Conservation (phyloP, 2,329 filamentous ascomycete species). For the Chaetomium sp. region DNA sequence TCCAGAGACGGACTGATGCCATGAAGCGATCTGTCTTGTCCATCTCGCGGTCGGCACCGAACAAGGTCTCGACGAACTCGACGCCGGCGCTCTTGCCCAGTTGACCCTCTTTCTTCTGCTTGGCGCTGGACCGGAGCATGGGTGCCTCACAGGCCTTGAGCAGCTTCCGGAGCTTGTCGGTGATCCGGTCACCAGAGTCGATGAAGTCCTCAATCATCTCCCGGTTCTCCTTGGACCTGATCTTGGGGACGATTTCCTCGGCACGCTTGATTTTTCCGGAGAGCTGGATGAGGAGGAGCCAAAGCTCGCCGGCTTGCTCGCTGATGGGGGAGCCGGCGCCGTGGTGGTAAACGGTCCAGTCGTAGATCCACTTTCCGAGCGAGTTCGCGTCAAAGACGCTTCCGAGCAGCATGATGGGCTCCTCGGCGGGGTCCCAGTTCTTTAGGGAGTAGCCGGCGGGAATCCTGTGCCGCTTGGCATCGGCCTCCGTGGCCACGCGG, state of each 20-base stretch:
- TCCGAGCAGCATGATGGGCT: slow-evolving; percentile 89
- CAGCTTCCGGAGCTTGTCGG: slow-evolving; percentile 79
- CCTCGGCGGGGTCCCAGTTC: slow-evolving; percentile 95
- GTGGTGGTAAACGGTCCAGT: slow-evolving; percentile 95
- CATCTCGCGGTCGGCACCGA: slow-evolving; percentile 86
- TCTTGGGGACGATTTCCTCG: slow-evolving; percentile 72
- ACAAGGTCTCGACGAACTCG: slow-evolving; percentile 95
- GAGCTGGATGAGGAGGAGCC: slow-evolving; percentile 91
- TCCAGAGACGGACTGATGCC: slow-evolving; percentile 84
- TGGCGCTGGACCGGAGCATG: slow-evolving; percentile 74
- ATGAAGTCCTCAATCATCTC: slow-evolving; percentile 91
- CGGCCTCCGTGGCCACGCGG: slow-evolving; percentile 58
- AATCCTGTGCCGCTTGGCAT: slow-evolving; percentile 70
- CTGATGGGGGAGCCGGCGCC: slow-evolving; percentile 80
- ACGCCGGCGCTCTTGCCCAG: slow-evolving; percentile 91
- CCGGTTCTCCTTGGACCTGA: slow-evolving; percentile 71
- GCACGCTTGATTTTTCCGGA: slow-evolving; percentile 92
- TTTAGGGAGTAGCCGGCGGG: slow-evolving; percentile 91
- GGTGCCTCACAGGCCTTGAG: slow-evolving; percentile 90
- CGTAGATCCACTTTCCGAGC: slow-evolving; percentile 98
- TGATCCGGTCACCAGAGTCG: slow-evolving; percentile 82
- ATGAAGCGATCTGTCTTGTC: slow-evolving; percentile 92
- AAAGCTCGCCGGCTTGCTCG: slow-evolving; percentile 90
- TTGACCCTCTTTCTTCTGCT: slow-evolving; percentile 71
- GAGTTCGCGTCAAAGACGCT: slow-evolving; percentile 98